Evolutionary conservation across 305 asterid genomes (phyloP).

Genomic region (Salvia sclarea): DNA sequence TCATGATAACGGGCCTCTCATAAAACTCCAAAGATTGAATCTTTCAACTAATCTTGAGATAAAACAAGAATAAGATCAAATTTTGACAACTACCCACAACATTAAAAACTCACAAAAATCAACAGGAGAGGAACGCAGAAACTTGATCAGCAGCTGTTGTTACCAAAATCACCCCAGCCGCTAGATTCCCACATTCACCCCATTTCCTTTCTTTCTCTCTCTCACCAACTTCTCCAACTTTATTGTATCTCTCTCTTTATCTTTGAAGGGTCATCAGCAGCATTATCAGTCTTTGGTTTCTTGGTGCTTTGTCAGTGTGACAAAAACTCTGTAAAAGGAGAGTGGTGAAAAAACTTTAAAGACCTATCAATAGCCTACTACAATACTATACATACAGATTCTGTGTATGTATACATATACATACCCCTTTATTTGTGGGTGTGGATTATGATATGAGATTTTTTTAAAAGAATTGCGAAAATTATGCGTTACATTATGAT

Average conservation of each 20-base stretch:
- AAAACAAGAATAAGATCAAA: constrained; percentile 5
- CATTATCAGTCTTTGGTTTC: constrained; percentile 32
- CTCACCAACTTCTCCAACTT: constrained; percentile 23
- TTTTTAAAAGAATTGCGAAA: constrained; percentile 21
- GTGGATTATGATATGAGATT: too few relatives aligned
- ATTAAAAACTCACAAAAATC: constrained; percentile 44
- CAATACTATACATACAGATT: constrained; percentile 7
- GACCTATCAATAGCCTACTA: constrained; percentile 9
- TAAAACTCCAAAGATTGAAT: constrained; percentile 35
- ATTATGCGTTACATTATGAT: constrained; percentile 28
- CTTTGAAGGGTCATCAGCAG: constrained; percentile 41
- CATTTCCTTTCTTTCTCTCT: constrained; percentile 40
- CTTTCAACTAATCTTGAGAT: constrained; percentile 25
- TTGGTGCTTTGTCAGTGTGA: constrained; percentile 58
- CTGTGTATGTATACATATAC: neutral
- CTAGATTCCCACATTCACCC: constrained; percentile 47
- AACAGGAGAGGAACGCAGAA: constrained; percentile 34
- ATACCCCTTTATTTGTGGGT: neutral
- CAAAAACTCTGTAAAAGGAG: constrained; percentile 48
- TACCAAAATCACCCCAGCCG: constrained; percentile 52
- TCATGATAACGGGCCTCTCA: constrained; percentile 38
- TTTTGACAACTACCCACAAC: constrained; percentile 16
- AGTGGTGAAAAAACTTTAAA: constrained; percentile 35
- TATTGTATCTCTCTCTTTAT: constrained; percentile 31
- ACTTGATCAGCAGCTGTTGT: constrained; percentile 66